These are phyloP conservation scores for Psilocybe tampanensis DNA, from an alignment of 768 basidiomycete species.

Conservation along the genomic window DNA sequence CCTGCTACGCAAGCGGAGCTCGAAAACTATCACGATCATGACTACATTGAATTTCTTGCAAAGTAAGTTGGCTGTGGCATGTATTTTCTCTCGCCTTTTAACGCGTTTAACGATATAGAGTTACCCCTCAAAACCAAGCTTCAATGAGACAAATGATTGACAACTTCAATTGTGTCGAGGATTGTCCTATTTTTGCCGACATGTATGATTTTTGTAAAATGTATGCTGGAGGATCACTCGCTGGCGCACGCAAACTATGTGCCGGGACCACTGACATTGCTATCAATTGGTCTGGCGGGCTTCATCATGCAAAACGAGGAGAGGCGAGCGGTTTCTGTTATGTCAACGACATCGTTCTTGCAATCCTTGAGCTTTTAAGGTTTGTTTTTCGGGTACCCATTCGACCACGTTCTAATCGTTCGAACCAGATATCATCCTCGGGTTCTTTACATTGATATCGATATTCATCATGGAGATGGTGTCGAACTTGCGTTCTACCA, in stretches of 20 bases:
- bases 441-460: slow-evolving; percentile 98
- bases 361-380: slow-evolving; percentile 91
- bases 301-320: slow-evolving; percentile 97
- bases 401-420: background rate
- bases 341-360: slow-evolving; percentile 95
- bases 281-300: slow-evolving; percentile 98
- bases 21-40: slow-evolving; percentile 88
- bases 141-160: slow-evolving; percentile 80
- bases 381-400: slow-evolving; percentile 29
- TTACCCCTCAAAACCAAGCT: slow-evolving; percentile 73
- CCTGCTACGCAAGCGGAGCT: slow-evolving; percentile 89
- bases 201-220: slow-evolving; percentile 94
- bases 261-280: slow-evolving; percentile 92
- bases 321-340: slow-evolving; percentile 99
- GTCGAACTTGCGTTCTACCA: slow-evolving; percentile 98
- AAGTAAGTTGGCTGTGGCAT: slow-evolving; percentile 49
- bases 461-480: slow-evolving; percentile 98
- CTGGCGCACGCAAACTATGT: slow-evolving; percentile 86
- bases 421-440: slow-evolving; percentile 81
- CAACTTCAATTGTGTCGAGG: slow-evolving; percentile 93
- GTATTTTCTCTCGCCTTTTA: background rate
- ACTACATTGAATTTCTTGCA: slow-evolving; percentile 96
- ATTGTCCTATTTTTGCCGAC: slow-evolving; percentile 95
- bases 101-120: slow-evolving; percentile 49
- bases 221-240: slow-evolving; percentile 91